These are phyloP conservation scores for Hygrophorus russula DNA, from an alignment of 768 basidiomycete species.

Conservation along the genomic window DNA sequence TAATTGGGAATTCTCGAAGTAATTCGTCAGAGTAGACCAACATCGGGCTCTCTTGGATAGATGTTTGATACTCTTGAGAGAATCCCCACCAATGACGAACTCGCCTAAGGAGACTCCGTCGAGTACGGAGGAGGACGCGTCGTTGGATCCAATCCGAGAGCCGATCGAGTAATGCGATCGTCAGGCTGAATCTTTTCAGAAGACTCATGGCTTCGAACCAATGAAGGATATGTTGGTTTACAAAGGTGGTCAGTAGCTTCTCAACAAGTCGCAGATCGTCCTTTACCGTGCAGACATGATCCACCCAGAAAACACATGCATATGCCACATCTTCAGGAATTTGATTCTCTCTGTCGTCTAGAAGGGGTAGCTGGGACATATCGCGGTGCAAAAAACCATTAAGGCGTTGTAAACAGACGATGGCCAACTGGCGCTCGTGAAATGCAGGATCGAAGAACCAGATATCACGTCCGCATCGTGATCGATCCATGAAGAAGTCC, in stretches of 20 bases:
- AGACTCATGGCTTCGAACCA: conserved; percentile 5
- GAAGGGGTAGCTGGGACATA: neutral
- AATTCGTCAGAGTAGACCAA: neutral
- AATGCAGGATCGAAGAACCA: neutral
- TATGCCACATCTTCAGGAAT: conserved; percentile 1
- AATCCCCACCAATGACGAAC: neutral
- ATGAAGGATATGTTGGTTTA: conserved; percentile 1
- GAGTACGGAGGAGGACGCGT: neutral
- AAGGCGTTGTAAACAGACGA: neutral
- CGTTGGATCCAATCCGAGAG: neutral
- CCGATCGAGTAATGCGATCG: neutral
- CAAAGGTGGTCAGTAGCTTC: neutral
- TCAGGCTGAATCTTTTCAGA: conserved; percentile 1
- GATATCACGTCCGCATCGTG: conserved; percentile 1
- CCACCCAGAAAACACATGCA: conserved; percentile 3
- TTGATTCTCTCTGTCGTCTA: neutral
- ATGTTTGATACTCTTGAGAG: neutral
- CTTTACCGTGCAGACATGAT: conserved; percentile 3
- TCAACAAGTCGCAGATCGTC: conserved; percentile 1
- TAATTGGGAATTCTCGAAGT: neutral
- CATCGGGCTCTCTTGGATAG: neutral
- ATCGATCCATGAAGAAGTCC: neutral
- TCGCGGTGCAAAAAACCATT: neutral
- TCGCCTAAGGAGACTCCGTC: neutral
- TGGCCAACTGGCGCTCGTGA: conserved; percentile 1